Conservation (phyloP, 768 basidiomycete species). For the Russula lepida region DNA sequence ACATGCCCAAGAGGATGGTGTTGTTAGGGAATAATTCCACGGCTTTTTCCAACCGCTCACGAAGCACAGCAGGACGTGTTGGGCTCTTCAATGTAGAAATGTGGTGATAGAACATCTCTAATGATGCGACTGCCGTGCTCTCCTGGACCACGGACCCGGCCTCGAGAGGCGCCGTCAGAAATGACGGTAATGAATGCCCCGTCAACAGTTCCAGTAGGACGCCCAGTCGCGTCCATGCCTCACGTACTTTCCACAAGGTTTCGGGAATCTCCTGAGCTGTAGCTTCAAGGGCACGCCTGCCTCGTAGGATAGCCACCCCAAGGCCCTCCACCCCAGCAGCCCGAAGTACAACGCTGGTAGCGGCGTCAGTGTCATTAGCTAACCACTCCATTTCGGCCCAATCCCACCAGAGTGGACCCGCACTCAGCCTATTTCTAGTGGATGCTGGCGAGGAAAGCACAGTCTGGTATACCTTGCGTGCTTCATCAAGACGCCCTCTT, state of each 20-base stretch:
- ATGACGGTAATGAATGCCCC: conserved; percentile 33
- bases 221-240: conserved; percentile 57
- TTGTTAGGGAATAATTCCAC: conserved; percentile 57
- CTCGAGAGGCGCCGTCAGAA: conserved; percentile 26
- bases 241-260: conserved; percentile 44
- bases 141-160: conserved; percentile 34
- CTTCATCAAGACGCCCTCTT: conserved; percentile 56
- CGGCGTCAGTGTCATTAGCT: conserved; percentile 38
- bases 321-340: conserved; percentile 46
- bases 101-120: conserved; percentile 57
- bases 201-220: conserved; percentile 59
- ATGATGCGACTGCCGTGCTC: conserved; percentile 45
- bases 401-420: conserved; percentile 61
- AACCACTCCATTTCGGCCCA: conserved; percentile 87
- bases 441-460: conserved; percentile 44
- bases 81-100: conserved; percentile 46
- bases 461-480: conserved; percentile 70
- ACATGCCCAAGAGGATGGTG: conserved; percentile 61
- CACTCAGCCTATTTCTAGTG: conserved; percentile 29
- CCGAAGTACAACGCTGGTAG: conserved; percentile 45
- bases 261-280: conserved; percentile 24
- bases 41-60: conserved; percentile 48
- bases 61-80: conserved; percentile 47
- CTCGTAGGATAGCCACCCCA: conserved; percentile 49
- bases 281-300: conserved; percentile 57